Base-by-base conservation (phyloP, 176 grass and related monocot genomes). In the Pontederia paniculata region DNA sequence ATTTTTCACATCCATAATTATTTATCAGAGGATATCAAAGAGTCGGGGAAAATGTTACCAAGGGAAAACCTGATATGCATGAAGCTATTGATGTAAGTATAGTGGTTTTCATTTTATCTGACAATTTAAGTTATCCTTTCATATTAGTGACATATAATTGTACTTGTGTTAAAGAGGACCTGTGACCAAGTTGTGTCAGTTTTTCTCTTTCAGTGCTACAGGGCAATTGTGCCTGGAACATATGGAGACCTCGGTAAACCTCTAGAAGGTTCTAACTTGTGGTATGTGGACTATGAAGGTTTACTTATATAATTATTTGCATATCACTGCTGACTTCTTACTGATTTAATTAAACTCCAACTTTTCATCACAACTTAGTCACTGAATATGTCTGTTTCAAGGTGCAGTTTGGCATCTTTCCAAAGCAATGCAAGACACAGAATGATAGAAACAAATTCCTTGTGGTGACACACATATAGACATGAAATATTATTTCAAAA, bases 61-160 rank as follows among this genome's bases (percentile, higher is more conserved):
- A 84, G 52, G 93, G 86, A 23, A 90, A 88, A 59, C 93, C 72
- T 70, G 93, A 97, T 42, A 97, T 97, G 93, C 93, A 97, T 41
- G 93, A 97, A 84, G 93, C 86, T 18, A 90, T 97, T 63, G 93
- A 97, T 81, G 91, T 90, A 66, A 84, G 91, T 74, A 9, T 28
- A 65, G 41, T 37, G 28, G 5, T 37, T 37, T 37, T 37, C 28
- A 37, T 37, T 37, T 37, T 2, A 37, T 37, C 28, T 37, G 28
- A 37, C 28, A 37, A 18, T 62, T 74, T 55, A 22, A 12, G 65
- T 77, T 62, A 15, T 2, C 41, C 68, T 9, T 60, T 45, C 14
- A 20, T 19, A 55, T 11, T 23, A 9, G 63, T 50, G 62, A 61
- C n/a, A n/a, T n/a, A n/a, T n/a, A n/a, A n/a, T 1, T 42, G 18